Evolutionary conservation across 345 rosid species (phyloP), one percentile per base, ranked within the genome.

Genomic region (Pistacia integerrima): DNA sequence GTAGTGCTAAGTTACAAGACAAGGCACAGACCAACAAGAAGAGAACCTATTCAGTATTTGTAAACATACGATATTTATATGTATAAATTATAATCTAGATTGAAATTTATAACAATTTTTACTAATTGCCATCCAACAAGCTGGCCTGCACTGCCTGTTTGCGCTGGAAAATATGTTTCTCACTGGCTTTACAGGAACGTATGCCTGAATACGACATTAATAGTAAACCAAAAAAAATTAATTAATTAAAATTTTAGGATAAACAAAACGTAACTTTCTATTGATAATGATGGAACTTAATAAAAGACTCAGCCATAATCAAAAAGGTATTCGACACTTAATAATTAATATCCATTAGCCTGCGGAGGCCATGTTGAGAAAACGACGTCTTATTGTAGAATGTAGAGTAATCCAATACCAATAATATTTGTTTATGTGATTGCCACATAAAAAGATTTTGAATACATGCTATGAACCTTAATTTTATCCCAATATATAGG

Each of bases 1-100:
- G 71, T 35, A 67, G 67, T 72, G 77, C 57, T 36, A 54, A 35
- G 66, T 69, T 69, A 48, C 57, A 64, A 48, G 80, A 77, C 84
- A 77, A 62, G 62, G 44, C 64, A 55, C 72, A 69, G 58, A 62
- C 72, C 58, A 49, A 36, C 65, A n/a, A n/a, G 55, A 35, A 73
- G 35, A 36, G 11, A 74, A 79, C 67, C 59, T 20, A 70, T 57
- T 75, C 64, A 9, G 49, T 8, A 56, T 35, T 64, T 35, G 69
- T 65, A 49, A 70, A 66, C 10, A 0, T 58, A 41, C 22, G 36
- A 17, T 22, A 54, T 48, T 56, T 73, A 52, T n/a, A 7, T 38
- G 69, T 16, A 62, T 8, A 38, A 17, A 41, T 4, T 14, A 56
- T 33, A n/a, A 57, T 20, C 57, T 38, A 59, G 22, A 1, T 20